Evolutionary conservation across 1,284 basidiomycete genomes (phyloP), one percentile per base, ranked within the genome.

Genomic region (Cutaneotrichosporon sp.): DNA sequence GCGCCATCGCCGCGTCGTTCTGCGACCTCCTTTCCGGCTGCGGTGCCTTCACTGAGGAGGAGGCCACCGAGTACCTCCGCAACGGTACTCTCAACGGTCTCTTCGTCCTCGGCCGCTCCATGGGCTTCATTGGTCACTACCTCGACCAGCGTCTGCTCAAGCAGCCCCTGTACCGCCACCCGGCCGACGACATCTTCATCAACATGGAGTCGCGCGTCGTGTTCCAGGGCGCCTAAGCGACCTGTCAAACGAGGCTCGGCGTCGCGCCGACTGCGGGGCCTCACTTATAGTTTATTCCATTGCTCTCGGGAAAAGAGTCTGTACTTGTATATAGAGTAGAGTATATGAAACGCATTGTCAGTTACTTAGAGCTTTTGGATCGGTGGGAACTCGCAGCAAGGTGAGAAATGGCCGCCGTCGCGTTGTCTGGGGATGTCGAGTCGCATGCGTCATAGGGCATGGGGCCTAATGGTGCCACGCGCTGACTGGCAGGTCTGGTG

Each of bases 1-100:
- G 93, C 45, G 94, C 91, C 76, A 93, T 98, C 61, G 94, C 94
- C 45, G 94, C 94, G 60, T 96, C 88, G 80, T 97, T 98, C 79
- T 90, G 93, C 68, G 94, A 97, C 77, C 80, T 98, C 54, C 83
- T 98, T 56, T 84, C 87, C 46, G 90, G 93, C 75, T 86, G 83
- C 54, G 92, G 93, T 60, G 93, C 93, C 7, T 98, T 98, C 81
- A 91, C 88, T 4, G 82, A 86, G 18, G 93, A 97, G 63, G 94
- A 97, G 78, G 93, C 92, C 14, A 87, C 91, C 63, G 94, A 98
- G 78, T 97, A 97, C 81, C 90, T 92, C 80, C 89, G 87, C 79
- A 80, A 80, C 54, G 65, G 79, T 60, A 64, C 69, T 17, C 82
- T 98, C 58, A 97, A 97, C 76, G 93, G 92, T 61, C 81, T 98